These are phyloP conservation scores for Nothophoma quercina DNA, from an alignment of 2,329 filamentous ascomycete genomes.

Conservation along the genomic window DNA sequence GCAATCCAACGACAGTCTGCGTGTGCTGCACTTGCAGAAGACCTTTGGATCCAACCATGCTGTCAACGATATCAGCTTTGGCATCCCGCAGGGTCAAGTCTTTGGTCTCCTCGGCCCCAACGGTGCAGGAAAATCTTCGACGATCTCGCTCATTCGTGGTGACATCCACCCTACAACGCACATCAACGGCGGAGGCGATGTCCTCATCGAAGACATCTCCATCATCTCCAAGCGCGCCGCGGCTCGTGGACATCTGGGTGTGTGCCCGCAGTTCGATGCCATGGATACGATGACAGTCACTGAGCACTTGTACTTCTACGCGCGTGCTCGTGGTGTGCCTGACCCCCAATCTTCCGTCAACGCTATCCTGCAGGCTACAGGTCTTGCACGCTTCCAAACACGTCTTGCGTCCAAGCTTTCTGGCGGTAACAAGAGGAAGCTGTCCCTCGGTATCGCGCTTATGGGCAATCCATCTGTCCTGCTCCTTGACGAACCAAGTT, in stretches of 20 bases:
- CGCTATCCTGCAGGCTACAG: slow-evolving; percentile 81
- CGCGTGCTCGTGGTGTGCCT: slow-evolving; percentile 78
- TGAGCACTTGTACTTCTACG: slow-evolving; percentile 89
- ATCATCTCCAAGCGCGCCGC: slow-evolving; percentile 75
- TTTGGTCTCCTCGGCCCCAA: slow-evolving; percentile 91
- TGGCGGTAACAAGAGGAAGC: slow-evolving; percentile 92
- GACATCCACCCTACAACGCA: slow-evolving; percentile 75
- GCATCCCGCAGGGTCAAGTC: slow-evolving; percentile 79
- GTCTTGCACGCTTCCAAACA: slow-evolving; percentile 72
- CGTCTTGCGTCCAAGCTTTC: slow-evolving; percentile 82
- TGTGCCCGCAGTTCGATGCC: slow-evolving; percentile 79
- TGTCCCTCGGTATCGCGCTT: slow-evolving; percentile 85
- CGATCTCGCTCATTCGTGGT: slow-evolving; percentile 88
- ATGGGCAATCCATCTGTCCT: slow-evolving; percentile 92
- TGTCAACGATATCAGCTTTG: slow-evolving; percentile 89
- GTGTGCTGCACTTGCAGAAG: slow-evolving; percentile 83
- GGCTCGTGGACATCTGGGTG: slow-evolving; percentile 81
- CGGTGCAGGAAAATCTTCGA: slow-evolving; percentile 89
- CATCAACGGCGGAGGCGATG: slow-evolving; percentile 70
- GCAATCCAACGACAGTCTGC: slow-evolving; percentile 71
- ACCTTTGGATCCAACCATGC: slow-evolving; percentile 75
- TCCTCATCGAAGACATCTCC: slow-evolving; percentile 80
- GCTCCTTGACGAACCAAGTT: slow-evolving; percentile 87
- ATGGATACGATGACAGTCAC: slow-evolving; percentile 90
- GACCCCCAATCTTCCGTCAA: slow-evolving; percentile 79